A percentile compares a stretch with the other conserved stretches of the same genome.
Evolutionary conservation across 2,329 filamentous ascomycete genomes (phyloP).

Genomic region (Sclerotinia trifoliorum): DNA sequence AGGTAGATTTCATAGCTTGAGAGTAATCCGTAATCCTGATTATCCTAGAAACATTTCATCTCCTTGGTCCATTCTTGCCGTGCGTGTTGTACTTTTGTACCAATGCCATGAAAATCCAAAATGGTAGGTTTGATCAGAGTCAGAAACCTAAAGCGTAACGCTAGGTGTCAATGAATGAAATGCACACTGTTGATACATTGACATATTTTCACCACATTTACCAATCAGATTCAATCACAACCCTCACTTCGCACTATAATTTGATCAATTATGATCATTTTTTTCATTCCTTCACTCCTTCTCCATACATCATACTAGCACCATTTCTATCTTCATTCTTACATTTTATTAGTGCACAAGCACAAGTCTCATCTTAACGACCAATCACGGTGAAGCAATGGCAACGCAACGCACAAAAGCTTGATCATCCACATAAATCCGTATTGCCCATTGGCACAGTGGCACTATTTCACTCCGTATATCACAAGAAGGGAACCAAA

Average conservation of each 20-base stretch:
- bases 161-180: conserved; percentile 1
- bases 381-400: conserved; percentile 13
- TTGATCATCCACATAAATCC: conserved; percentile 19
- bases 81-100: conserved; percentile 16
- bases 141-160: conserved; percentile 13
- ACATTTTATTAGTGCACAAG: neutral
- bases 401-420: conserved; percentile 6
- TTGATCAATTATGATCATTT: conserved; percentile 8
- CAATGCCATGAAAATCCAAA: conserved; percentile 5
- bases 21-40: neutral
- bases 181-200: conserved; percentile 16
- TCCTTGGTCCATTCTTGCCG: conserved; percentile 16
- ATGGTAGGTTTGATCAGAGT: conserved; percentile 9
- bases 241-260: neutral
- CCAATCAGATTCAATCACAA: neutral
- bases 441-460: conserved; percentile 2
- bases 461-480: neutral
- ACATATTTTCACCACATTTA: neutral
- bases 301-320: neutral
- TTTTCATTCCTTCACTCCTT: conserved; percentile 4
- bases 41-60: conserved; percentile 9
- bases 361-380: conserved; percentile 18
- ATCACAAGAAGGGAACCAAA: conserved; percentile 5
- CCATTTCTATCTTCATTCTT: conserved; percentile 20
- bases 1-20: conserved; percentile 6